Conservation (phyloP, 768 basidiomycete genomes). For the Mycena metata region DNA sequence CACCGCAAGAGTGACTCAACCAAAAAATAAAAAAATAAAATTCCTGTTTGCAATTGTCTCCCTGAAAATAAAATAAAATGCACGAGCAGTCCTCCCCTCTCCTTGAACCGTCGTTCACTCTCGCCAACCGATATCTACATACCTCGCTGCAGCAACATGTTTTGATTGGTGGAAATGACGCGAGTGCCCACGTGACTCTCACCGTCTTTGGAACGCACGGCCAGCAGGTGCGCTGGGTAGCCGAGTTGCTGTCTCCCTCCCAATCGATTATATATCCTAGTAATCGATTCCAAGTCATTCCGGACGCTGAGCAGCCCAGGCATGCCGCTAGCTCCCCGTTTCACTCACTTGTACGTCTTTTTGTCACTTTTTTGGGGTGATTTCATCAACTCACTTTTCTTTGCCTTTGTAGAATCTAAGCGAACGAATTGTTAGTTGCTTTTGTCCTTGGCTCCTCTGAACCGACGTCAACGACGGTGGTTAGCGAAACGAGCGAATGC, state of each 20-base stretch:
- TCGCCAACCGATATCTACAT: background rate
- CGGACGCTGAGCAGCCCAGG: background rate
- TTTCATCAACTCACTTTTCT: conserved; percentile 15
- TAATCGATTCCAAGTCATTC: conserved; percentile 22
- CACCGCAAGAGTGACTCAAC: too few species aligned
- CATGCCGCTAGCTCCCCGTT: conserved; percentile 22
- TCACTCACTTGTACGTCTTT: background rate
- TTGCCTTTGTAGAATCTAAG: conserved; percentile 23
- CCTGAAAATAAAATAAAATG: too few species aligned
- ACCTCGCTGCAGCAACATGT: conserved; percentile 30
- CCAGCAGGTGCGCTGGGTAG: conserved; percentile 4
- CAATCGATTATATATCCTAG: conserved; percentile 12
- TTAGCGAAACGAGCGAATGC: background rate
- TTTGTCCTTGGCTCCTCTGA: background rate
- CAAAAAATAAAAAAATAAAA: too few species aligned
- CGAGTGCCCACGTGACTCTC: background rate
- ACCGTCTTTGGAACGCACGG: conserved; percentile 4
- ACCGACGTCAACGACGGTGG: too few species aligned
- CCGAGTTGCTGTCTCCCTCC: conserved; percentile 2
- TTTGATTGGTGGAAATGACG: conserved; percentile 14
- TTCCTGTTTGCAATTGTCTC: too few species aligned
- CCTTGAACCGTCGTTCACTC: too few species aligned
- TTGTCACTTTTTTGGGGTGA: conserved; percentile 16
- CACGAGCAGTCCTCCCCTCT: too few species aligned
- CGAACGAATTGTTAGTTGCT: conserved; percentile 30